Conservation (phyloP, 768 basidiomycete species). For the Dioszegia hungarica region DNA sequence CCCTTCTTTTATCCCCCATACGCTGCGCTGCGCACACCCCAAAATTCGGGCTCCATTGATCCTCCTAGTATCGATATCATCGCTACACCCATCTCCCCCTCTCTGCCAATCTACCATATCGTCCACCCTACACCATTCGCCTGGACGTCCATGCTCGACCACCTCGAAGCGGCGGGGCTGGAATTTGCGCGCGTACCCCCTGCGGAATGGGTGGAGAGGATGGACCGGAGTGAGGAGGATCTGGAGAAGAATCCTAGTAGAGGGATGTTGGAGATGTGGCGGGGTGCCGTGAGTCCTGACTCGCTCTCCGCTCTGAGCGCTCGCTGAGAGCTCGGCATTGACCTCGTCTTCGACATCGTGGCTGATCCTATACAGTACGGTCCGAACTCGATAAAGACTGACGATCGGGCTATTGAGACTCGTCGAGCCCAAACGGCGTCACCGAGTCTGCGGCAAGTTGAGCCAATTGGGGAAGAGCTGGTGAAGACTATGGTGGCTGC, state of each 20-base stretch:
- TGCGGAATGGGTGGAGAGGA: slow-evolving; percentile 49
- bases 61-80: slow-evolving; percentile 1
- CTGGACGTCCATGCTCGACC: slow-evolving; percentile 52
- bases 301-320: no score
- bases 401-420: slow-evolving; percentile 19
- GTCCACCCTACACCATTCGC: slow-evolving; percentile 47
- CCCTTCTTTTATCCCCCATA: neutral
- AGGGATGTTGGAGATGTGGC: slow-evolving; percentile 49
- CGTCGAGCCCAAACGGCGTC: slow-evolving; percentile 46
- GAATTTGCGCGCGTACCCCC: slow-evolving; percentile 49
- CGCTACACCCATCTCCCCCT: neutral
- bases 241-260: slow-evolving; percentile 47
- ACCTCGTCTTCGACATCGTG: neutral
- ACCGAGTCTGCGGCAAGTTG: slow-evolving; percentile 35
- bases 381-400: slow-evolving; percentile 28
- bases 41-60: no score
- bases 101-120: slow-evolving; percentile 48
- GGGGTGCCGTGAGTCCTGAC: slow-evolving; percentile 27
- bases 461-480: slow-evolving; percentile 39
- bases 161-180: slow-evolving; percentile 50
- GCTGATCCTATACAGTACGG: slow-evolving; percentile 19
- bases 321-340: no score
- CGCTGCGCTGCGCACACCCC: no score
- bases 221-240: slow-evolving; percentile 43
- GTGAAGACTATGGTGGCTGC: slow-evolving; percentile 52